These are phyloP conservation scores for Vigna mungo DNA, from an alignment of 306 rosid genomes.

Conservation along the genomic window DNA sequence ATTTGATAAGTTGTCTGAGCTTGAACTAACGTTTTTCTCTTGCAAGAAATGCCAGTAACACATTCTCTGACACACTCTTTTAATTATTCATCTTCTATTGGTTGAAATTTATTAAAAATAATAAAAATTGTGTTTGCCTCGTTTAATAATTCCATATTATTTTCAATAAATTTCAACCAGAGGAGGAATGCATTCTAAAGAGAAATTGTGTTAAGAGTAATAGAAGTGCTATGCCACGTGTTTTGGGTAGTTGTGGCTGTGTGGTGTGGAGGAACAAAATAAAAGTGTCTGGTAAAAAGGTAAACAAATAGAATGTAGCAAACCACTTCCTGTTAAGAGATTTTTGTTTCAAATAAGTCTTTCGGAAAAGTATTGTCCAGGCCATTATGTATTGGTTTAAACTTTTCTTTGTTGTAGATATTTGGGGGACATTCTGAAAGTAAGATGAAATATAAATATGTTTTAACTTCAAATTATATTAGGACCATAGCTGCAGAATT, in stretches of 20 bases:
- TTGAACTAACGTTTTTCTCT: neutral
- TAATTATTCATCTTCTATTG: neutral
- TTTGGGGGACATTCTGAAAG: neutral
- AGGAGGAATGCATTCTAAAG: neutral
- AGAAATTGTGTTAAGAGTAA: neutral
- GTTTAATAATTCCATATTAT: no score
- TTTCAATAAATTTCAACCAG: neutral
- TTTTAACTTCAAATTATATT: no score
- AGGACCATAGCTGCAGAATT: no score
- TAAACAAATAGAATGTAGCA: neutral
- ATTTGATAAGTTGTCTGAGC: neutral
- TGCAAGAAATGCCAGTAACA: no score
- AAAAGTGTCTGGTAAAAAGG: neutral
- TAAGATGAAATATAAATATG: neutral
- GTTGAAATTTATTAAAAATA: no score
- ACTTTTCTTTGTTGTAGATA: conserved; percentile 6
- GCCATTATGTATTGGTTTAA: neutral
- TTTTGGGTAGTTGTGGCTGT: neutral
- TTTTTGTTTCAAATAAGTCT: neutral
- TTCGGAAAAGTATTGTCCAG: no score
- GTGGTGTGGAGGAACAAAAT: neutral
- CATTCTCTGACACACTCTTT: neutral
- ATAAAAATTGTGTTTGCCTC: no score
- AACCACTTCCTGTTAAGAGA: conserved; percentile 1
- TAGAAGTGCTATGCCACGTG: neutral